A percentile compares a stretch with the other conserved stretches of the same genome.
Evolutionary conservation across 306 rosid species (phyloP).

Genomic region (Rosa persica): DNA sequence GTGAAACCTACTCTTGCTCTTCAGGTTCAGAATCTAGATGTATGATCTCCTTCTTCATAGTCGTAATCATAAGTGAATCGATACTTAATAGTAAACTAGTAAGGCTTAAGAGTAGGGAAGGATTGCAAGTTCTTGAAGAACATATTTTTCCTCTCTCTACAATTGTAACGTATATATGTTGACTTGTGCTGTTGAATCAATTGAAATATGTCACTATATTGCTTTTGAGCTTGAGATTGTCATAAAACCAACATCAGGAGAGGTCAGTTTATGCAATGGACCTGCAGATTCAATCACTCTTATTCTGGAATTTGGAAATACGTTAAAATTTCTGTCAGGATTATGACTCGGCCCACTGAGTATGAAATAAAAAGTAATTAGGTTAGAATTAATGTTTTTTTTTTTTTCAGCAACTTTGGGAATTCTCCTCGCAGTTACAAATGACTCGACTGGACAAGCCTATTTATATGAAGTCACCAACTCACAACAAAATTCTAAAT

Average conservation of each 20-base stretch:
- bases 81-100: not conserved
- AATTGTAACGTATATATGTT: not conserved
- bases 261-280: not conserved
- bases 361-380: no score
- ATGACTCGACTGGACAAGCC: not conserved
- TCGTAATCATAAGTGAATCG: not conserved
- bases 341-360: not conserved
- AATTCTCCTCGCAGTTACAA: not conserved
- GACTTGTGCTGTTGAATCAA: constrained; percentile 3
- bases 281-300: not conserved
- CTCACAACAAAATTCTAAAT: not conserved
- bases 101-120: not conserved
- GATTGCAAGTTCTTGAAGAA: not conserved
- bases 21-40: not conserved
- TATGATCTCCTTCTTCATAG: not conserved
- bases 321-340: not conserved
- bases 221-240: not conserved
- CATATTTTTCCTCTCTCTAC: not conserved
- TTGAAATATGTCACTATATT: not conserved
- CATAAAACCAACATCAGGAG: not conserved
- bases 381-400: no score
- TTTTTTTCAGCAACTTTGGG: no score
- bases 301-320: not conserved
- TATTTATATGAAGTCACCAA: not conserved
- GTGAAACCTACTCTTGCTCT: not conserved